Evolutionary conservation across 2,329 filamentous ascomycete genomes (phyloP), one percentile per base, ranked within the genome.

Genomic region (Xylaria sp.): DNA sequence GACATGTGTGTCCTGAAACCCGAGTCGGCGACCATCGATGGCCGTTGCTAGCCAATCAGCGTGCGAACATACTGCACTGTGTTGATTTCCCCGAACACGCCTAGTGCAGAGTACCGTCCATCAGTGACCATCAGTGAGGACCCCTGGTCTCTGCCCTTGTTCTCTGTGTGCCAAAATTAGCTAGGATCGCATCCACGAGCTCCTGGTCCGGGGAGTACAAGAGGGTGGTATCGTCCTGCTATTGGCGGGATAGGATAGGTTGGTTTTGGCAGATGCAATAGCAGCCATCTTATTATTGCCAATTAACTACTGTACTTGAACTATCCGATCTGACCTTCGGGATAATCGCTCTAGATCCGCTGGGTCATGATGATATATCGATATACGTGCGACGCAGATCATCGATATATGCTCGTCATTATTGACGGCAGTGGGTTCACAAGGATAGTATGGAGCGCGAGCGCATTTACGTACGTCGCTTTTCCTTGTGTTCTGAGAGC

Each of bases 141-240:
- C 50, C 58, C 65, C 11, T 8, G 2, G 7, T 8, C 34, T 8
- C 34, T 27, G 24, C 42, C 42, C 64, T 55, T 57, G 55, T 45
- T 55, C 36, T 64, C 24, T 64, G 34, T 70, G 65, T 70, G 67
- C 69, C 69, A 71, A 71, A 71, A 58, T 71, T 71, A 71, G 69
- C 57, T 55, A 56, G 60, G 36, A 42, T 69, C 42, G 53, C 53
- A 69, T 50, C 34, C n/a, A 65, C 56, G 47, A 36, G 39, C 51
- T 48, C 34, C 21, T 66, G 62, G 62, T 61, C 30, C 59, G 47
- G 60, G 56, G 42, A 61, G 64, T 36, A 68, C 27, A 58, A 53
- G 34, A 24, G 42, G 55, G 47, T 42, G 34, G 45, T 53, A 53
- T 62, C 53, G 45, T 36, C 30, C 2, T 69, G 39, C 42, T 39